These are phyloP conservation scores for Phytopythium vexans DNA, from an alignment of 352 stramenopile genomes.

Conservation along the genomic window DNA sequence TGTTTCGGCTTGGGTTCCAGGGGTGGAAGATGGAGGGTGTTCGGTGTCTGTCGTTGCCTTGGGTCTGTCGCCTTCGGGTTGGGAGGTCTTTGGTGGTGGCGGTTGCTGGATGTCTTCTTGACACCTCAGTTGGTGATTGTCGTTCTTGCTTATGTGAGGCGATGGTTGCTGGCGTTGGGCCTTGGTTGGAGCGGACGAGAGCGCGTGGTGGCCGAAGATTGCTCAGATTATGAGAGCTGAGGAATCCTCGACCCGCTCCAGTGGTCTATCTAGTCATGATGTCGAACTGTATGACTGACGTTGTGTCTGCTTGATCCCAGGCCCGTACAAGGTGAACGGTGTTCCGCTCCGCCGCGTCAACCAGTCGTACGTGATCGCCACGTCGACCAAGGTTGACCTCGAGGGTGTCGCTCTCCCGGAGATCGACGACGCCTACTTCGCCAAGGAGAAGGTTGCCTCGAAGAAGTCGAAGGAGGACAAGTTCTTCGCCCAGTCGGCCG, in stretches of 20 bases:
- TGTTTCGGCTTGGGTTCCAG: too few species aligned
- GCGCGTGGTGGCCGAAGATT: constrained; percentile 41
- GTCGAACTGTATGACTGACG: background rate
- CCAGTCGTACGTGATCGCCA: constrained; percentile 99
- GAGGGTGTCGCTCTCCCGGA: constrained; percentile 89
- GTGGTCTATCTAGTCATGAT: background rate
- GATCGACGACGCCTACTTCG: constrained; percentile 98
- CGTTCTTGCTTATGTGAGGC: too few species aligned
- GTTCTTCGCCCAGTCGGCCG: constrained; percentile 94
- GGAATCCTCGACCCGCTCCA: constrained; percentile 32
- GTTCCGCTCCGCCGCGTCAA: constrained; percentile 98
- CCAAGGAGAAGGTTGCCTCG: constrained; percentile 82
- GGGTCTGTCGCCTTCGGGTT: too few species aligned
- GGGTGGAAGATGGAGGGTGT: too few species aligned
- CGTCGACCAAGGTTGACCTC: constrained; percentile 97
- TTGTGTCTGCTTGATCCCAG: constrained; percentile 32
- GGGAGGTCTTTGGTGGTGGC: too few species aligned
- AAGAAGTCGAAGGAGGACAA: constrained; percentile 96
- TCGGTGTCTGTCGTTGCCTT: too few species aligned
- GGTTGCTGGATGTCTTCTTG: too few species aligned
- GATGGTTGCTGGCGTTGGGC: constrained; percentile 5
- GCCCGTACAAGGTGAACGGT: constrained; percentile 99
- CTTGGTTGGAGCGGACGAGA: constrained; percentile 1
- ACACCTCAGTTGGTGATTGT: too few species aligned
- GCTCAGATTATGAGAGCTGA: constrained; percentile 90